Evolutionary conservation across 768 basidiomycete species (phyloP).

Genomic region (Clavulina sp.): DNA sequence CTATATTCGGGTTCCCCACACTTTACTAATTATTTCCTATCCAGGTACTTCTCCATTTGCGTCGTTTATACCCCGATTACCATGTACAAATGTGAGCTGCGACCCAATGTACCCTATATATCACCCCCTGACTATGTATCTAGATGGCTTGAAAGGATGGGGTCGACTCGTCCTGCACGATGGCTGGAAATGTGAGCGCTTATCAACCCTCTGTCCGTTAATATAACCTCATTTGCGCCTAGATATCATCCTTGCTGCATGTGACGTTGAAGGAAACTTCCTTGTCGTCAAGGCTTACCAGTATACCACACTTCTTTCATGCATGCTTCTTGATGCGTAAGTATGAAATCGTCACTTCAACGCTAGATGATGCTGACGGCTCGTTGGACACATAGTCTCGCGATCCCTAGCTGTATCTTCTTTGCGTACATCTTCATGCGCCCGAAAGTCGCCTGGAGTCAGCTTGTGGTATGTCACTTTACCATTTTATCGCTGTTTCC

Average conservation of each 20-base stretch:
- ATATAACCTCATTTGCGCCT: neutral
- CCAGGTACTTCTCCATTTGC: conserved; percentile 64
- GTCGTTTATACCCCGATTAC: conserved; percentile 73
- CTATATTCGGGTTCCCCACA: neutral
- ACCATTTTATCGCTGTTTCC: neutral
- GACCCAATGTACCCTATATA: neutral
- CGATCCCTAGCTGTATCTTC: conserved; percentile 72
- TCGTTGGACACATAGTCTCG: conserved; percentile 37
- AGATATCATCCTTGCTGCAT: conserved; percentile 65
- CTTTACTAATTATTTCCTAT: neutral
- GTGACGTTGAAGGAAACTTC: conserved; percentile 81
- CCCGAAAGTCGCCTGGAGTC: conserved; percentile 66
- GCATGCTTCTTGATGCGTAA: conserved; percentile 82
- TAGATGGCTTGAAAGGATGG: conserved; percentile 80
- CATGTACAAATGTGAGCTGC: conserved; percentile 57
- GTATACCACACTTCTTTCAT: conserved; percentile 74
- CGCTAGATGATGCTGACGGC: neutral
- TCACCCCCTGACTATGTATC: neutral
- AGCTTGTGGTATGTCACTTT: conserved; percentile 38
- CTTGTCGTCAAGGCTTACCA: conserved; percentile 72
- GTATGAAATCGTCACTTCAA: conserved; percentile 12
- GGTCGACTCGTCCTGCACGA: conserved; percentile 49
- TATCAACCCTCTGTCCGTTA: neutral
- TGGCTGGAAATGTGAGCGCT: conserved; percentile 68
- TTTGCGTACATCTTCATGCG: conserved; percentile 75